Conservation (phyloP, 2,329 filamentous ascomycete genomes). For the Albophoma yamanashiensis region DNA sequence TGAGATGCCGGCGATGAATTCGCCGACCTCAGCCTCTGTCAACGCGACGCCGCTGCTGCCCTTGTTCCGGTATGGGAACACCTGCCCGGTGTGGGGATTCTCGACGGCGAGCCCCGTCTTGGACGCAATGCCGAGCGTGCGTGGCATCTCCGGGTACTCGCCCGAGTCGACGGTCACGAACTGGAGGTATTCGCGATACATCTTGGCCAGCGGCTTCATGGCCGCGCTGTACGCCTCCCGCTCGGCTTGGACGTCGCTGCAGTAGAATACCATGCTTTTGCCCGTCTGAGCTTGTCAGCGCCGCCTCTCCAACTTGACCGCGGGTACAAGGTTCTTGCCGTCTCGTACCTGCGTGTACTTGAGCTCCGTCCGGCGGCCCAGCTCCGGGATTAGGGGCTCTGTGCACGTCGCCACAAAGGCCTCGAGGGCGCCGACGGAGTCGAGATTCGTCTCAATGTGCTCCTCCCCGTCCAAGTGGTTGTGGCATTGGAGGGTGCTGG, state of each 20-base stretch:
- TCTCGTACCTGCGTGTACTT: slow-evolving; percentile 20
- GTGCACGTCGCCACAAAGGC: slow-evolving; percentile 26
- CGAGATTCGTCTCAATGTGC: slow-evolving; percentile 20
- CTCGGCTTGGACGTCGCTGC: slow-evolving; percentile 13
- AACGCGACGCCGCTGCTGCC: slow-evolving; percentile 14
- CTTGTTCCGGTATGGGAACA: slow-evolving; percentile 23
- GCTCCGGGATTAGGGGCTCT: slow-evolving; percentile 28
- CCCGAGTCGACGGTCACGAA: slow-evolving; percentile 35
- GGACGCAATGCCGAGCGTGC: slow-evolving; percentile 21
- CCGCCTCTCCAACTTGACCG: not conserved
- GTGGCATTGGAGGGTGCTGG: slow-evolving; percentile 23
- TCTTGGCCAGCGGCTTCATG: slow-evolving; percentile 30
- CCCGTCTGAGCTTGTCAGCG: not conserved
- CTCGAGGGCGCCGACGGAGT: slow-evolving; percentile 21
- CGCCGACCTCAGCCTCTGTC: slow-evolving; percentile 22
- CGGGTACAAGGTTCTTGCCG: not conserved
- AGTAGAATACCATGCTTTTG: slow-evolving; percentile 26
- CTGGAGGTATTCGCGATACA: slow-evolving; percentile 33
- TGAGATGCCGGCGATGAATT: slow-evolving; percentile 33
- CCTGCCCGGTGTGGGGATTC: slow-evolving; percentile 31
- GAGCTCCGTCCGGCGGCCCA: slow-evolving; percentile 33
- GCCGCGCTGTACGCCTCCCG: slow-evolving; percentile 22
- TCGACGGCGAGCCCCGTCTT: slow-evolving; percentile 28
- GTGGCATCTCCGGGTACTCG: slow-evolving; percentile 33
- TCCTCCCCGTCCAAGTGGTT: slow-evolving; percentile 28